Evolutionary conservation across 140 eudicot species (phyloP).

Genomic region (Ambrosia hybrid): DNA sequence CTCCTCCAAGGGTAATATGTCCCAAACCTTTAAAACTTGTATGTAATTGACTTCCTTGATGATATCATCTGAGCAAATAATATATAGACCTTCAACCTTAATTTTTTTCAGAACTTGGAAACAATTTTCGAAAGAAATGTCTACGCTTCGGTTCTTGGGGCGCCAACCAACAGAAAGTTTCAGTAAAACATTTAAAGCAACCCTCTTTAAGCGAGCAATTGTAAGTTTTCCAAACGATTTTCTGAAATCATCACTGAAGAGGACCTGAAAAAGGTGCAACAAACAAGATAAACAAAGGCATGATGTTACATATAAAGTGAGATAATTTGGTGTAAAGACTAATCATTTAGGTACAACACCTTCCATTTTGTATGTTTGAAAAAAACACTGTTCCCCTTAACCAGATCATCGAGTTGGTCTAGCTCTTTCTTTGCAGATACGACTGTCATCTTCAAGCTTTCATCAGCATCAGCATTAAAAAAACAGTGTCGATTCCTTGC

Average conservation of each 20-base stretch:
- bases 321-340: neutral
- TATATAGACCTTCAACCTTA: slow-evolving; percentile 56
- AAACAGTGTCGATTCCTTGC: slow-evolving; percentile 58
- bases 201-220: slow-evolving; percentile 35
- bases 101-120: slow-evolving; percentile 53
- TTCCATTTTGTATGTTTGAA: slow-evolving; percentile 70
- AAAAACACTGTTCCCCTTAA: slow-evolving; percentile 46
- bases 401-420: slow-evolving; percentile 68
- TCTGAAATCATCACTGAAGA: slow-evolving; percentile 64
- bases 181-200: slow-evolving; percentile 44
- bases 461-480: slow-evolving; percentile 65
- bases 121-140: slow-evolving; percentile 44
- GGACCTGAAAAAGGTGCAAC: slow-evolving; percentile 40
- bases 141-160: slow-evolving; percentile 50
- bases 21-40: slow-evolving; percentile 83
- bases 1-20: slow-evolving; percentile 56
- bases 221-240: slow-evolving; percentile 51
- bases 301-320: neutral
- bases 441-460: slow-evolving; percentile 40
- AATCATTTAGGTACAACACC: slow-evolving; percentile 33
- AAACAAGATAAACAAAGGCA: slow-evolving; percentile 1
- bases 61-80: slow-evolving; percentile 62
- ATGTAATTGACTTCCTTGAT: slow-evolving; percentile 39
- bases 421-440: slow-evolving; percentile 55
- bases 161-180: slow-evolving; percentile 80